Evolutionary conservation across 257 asterid genomes (phyloP).

Genomic region (Marsdenia floribunda): DNA sequence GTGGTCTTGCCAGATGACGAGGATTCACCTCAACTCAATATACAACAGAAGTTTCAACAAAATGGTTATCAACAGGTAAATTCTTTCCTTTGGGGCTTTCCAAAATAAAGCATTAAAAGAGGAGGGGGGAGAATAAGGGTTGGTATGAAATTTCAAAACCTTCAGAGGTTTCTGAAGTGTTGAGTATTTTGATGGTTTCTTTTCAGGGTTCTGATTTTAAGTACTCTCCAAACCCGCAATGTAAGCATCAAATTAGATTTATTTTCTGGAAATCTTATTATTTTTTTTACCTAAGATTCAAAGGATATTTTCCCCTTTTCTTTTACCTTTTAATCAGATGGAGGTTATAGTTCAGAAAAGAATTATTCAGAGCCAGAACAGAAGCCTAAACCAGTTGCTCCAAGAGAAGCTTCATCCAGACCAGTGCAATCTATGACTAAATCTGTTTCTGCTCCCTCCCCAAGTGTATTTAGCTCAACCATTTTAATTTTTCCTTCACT

Average conservation of each 20-base stretch:
- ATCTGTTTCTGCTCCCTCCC: slow-evolving; percentile 62
- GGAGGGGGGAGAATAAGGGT: slow-evolving; percentile 1
- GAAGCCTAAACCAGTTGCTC: slow-evolving; percentile 58
- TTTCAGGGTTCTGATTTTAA: slow-evolving; percentile 70
- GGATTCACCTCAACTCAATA: slow-evolving; percentile 91
- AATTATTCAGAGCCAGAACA: slow-evolving; percentile 49
- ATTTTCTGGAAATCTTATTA: not conserved
- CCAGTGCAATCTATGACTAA: slow-evolving; percentile 61
- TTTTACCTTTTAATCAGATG: slow-evolving; percentile 40
- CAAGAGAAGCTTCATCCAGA: slow-evolving; percentile 58
- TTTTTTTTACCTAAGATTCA: slow-evolving; percentile 10
- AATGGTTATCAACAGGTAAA: slow-evolving; percentile 89
- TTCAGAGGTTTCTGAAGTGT: slow-evolving; percentile 22
- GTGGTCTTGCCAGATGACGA: slow-evolving; percentile 76
- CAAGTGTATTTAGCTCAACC: slow-evolving; percentile 44
- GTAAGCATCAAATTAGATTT: slow-evolving; percentile 47
- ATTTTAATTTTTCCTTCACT: not conserved
- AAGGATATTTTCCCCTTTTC: slow-evolving; percentile 7
- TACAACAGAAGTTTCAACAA: slow-evolving; percentile 46
- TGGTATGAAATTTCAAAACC: slow-evolving; percentile 2
- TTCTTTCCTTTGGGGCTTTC: slow-evolving; percentile 12
- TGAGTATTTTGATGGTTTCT: slow-evolving; percentile 9
- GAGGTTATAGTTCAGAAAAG: slow-evolving; percentile 73
- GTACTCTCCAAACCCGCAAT: slow-evolving; percentile 74
- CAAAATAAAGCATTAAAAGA: not conserved